phyloP scores from a whole-genome alignment of 73 alveolate genomes.

The Paramecium biaurelia region DNA sequence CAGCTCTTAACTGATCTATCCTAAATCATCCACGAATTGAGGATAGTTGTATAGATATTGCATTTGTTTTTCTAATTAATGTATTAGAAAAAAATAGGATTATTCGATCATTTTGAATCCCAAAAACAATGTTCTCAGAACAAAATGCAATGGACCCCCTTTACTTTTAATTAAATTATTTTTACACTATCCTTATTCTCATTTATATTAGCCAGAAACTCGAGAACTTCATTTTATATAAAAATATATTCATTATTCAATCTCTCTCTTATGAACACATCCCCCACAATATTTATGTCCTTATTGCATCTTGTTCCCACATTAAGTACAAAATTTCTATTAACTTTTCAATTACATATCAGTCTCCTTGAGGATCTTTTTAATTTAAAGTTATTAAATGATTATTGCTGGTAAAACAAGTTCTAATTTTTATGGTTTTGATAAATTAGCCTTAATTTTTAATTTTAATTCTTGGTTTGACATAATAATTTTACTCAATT shows the following conservation, averaged over 20 bases:
- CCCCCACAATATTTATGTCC: constrained; percentile 29
- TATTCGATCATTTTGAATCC: background rate
- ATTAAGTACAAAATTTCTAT: background rate
- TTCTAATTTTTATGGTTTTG: background rate
- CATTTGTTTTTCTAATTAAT: constrained; percentile 2
- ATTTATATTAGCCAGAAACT: background rate
- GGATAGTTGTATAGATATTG: background rate
- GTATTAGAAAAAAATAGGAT: background rate
- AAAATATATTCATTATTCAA: constrained; percentile 19
- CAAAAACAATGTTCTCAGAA: background rate
- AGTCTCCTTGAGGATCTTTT: background rate
- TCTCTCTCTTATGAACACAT: constrained; percentile 34
- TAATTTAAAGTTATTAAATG: background rate
- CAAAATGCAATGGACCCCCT: constrained; percentile 11
- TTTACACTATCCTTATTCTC: background rate
- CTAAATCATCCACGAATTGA: background rate
- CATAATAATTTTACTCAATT: background rate
- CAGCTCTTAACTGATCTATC: background rate
- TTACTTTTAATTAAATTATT: background rate
- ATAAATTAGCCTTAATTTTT: background rate
- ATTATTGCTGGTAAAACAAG: background rate
- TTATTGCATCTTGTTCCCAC: background rate
- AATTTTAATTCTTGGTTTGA: background rate
- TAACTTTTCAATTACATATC: background rate
- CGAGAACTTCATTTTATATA: background rate